These are phyloP conservation scores for Setaria viridis DNA, from an alignment of 202 grass and related monocot genomes.

Conservation along the genomic window DNA sequence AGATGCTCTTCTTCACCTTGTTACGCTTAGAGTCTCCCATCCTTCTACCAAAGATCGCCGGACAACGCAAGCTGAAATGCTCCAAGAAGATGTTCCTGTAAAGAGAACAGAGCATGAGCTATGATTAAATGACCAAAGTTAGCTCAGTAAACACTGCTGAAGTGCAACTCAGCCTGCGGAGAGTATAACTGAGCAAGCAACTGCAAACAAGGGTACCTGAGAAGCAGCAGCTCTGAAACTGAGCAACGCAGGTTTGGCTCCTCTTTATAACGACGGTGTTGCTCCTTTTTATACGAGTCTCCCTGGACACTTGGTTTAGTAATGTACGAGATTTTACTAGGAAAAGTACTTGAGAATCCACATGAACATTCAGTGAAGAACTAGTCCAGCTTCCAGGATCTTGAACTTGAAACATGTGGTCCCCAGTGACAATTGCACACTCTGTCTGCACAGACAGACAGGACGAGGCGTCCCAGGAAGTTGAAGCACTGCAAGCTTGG, in stretches of 20 bases:
- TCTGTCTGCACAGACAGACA: not conserved
- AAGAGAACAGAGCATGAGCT: not conserved
- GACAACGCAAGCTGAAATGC: not conserved
- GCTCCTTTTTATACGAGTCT: not conserved
- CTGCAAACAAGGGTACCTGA: not conserved
- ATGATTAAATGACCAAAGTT: not conserved
- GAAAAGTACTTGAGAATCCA: conserved; percentile 2
- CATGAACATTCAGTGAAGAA: conserved; percentile 43
- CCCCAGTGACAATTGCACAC: not conserved
- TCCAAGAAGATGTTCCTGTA: conserved; percentile 14
- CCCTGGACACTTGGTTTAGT: not conserved
- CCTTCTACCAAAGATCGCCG: not conserved
- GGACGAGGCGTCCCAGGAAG: conserved; percentile 17
- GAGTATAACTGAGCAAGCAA: not conserved
- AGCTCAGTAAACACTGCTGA: not conserved
- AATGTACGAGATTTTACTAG: not conserved
- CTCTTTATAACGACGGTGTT: no score
- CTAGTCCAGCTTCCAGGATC: conserved; percentile 22
- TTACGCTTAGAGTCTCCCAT: conserved; percentile 39
- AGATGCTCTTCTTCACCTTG: conserved; percentile 59
- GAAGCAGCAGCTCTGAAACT: not conserved
- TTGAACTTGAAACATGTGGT: conserved; percentile 29
- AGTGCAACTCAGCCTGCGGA: not conserved
- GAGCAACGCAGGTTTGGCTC: not conserved
- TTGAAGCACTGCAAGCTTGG: not conserved